A percentile compares a stretch with the other conserved stretches of the same genome.
Evolutionary conservation across 176 grass and related monocot genomes (phyloP).

Genomic region (Thalia dealbata): DNA sequence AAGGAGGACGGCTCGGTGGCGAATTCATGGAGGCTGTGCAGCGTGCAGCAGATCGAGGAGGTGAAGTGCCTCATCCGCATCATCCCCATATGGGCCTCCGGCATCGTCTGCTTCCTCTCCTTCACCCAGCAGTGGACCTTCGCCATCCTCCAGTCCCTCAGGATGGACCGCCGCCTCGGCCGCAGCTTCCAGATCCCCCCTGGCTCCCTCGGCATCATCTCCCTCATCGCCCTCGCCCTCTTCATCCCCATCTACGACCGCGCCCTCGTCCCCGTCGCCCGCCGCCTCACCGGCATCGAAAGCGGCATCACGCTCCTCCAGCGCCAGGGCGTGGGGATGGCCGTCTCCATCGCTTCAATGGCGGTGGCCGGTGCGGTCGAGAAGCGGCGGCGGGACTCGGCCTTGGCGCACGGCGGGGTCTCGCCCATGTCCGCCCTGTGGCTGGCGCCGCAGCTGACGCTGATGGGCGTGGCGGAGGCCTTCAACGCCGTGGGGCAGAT

Average conservation of each 20-base stretch:
- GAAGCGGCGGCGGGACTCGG: constrained; percentile 42
- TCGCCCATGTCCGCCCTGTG: constrained; percentile 54
- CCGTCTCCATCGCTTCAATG: constrained; percentile 44
- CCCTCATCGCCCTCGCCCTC: constrained; percentile 34
- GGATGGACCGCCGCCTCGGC: constrained; percentile 52
- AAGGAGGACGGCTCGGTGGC: constrained; percentile 35
- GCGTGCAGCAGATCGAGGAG: constrained; percentile 69
- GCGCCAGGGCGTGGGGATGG: constrained; percentile 56
- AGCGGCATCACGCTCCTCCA: constrained; percentile 69
- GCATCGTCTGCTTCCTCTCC: constrained; percentile 46
- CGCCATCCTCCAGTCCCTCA: constrained; percentile 42
- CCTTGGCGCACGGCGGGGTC: constrained; percentile 36
- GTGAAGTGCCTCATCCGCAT: constrained; percentile 69
- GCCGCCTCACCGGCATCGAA: constrained; percentile 41
- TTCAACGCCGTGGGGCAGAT: constrained; percentile 68
- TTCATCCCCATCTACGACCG: constrained; percentile 58
- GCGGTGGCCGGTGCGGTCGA: constrained; percentile 60
- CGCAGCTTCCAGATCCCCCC: constrained; percentile 48
- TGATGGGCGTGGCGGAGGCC: constrained; percentile 58
- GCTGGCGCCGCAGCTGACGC: constrained; percentile 58
- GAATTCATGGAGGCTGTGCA: constrained; percentile 56
- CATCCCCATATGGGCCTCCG: constrained; percentile 56
- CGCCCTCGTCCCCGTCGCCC: constrained; percentile 47
- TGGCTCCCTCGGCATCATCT: constrained; percentile 42
- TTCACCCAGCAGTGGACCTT: constrained; percentile 59